phyloP scores from a whole-genome alignment of 345 rosid genomes.

The Brassica nigra region DNA sequence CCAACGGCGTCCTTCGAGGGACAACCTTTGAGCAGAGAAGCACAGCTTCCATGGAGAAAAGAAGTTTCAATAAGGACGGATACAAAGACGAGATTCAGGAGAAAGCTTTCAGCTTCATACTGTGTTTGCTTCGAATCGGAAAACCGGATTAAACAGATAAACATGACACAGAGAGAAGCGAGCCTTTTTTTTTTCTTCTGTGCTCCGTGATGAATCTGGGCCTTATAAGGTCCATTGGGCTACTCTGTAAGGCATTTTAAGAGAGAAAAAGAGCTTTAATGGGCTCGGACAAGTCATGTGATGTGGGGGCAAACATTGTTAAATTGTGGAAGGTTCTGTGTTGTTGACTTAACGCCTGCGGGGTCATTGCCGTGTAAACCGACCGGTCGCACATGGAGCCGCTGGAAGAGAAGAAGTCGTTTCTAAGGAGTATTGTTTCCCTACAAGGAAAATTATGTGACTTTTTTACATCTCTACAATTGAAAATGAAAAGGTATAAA shows the following conservation, averaged over 20 bases:
- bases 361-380: conserved; percentile 10
- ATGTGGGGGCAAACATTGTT: not conserved
- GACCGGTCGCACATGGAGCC: conserved; percentile 34
- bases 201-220: not conserved
- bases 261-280: not conserved
- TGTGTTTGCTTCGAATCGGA: not conserved
- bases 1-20: conserved; percentile 34
- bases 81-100: conserved; percentile 20
- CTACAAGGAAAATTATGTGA: not conserved
- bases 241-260: not conserved
- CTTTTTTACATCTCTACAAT: not conserved
- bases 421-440: not conserved
- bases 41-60: conserved; percentile 57
- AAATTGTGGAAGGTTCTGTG: conserved; percentile 25
- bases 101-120: conserved; percentile 20
- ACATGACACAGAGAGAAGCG: not conserved
- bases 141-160: conserved; percentile 10
- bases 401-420: not conserved
- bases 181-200: not conserved
- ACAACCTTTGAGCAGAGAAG: conserved; percentile 54
- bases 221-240: not conserved
- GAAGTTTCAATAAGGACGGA: not conserved
- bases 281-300: conserved; percentile 25
- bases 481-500: not conserved
- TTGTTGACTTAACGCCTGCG: conserved; percentile 20